Conservation (phyloP, 116 monocot species). For the Cymodocea nodosa region DNA sequence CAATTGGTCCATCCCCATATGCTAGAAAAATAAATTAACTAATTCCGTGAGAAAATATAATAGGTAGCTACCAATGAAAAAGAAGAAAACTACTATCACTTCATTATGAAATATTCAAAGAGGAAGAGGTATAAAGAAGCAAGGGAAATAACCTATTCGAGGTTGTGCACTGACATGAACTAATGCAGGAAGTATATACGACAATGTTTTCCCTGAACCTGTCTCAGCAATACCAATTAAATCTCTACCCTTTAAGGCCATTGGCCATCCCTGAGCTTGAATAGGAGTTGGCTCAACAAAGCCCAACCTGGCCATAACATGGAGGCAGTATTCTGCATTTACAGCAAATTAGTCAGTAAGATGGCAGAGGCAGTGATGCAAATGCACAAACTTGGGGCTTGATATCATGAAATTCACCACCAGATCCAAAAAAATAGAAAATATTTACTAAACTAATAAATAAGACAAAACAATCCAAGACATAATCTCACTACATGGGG, state of each 20-base stretch:
- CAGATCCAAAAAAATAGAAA: too few relatives aligned
- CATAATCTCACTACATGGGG: too few relatives aligned
- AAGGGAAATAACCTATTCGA: constrained; percentile 46
- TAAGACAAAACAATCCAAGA: too few relatives aligned
- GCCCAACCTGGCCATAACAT: constrained; percentile 43
- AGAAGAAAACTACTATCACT: background rate
- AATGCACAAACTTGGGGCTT: background rate
- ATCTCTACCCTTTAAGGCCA: constrained; percentile 95
- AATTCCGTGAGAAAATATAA: background rate
- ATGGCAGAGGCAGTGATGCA: background rate
- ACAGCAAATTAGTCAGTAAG: constrained; percentile 4
- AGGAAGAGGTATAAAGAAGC: background rate
- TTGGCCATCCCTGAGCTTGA: constrained; percentile 95
- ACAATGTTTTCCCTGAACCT: constrained; percentile 94
- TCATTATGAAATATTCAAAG: background rate
- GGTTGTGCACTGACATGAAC: constrained; percentile 93
- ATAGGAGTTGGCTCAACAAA: constrained; percentile 92
- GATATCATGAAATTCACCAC: background rate
- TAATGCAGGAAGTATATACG: constrained; percentile 80
- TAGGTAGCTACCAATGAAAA: background rate
- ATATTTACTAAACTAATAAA: too few relatives aligned
- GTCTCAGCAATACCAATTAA: constrained; percentile 91
- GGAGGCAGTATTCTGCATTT: constrained; percentile 52
- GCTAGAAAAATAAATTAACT: constrained; percentile 24
- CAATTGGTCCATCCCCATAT: constrained; percentile 74